Evolutionary conservation across 148 eudicot species (phyloP), one percentile per base, ranked within the genome.

Genomic region (Diospyros kaki): DNA sequence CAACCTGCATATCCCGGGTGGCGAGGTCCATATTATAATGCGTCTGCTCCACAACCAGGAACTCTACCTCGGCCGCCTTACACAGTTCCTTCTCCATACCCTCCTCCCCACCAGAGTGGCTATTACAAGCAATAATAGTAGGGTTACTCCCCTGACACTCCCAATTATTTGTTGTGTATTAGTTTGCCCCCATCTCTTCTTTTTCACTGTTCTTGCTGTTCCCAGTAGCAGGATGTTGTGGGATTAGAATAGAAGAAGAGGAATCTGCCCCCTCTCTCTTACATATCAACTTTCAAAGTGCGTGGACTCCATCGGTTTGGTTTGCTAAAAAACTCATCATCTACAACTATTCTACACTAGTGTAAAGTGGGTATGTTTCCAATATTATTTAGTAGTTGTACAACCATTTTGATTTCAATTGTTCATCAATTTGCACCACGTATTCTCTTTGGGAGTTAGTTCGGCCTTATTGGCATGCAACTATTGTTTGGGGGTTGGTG

Each of bases 1-100:
- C 98, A 95, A 69, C 96, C 97, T 40, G 96, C 93, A 40, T 93
- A 95, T 76, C 97, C 94, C 1, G 97, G 97, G 42, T 95, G 99
- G 99, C 90, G 86, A 40, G 97, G 94, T 46, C 88, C 91, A 50
- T 95, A 91, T 81, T 91, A 91, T 71, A 91, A 91, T 67, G 80
- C 86, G 18, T 87, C 83, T 5, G 75, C 86, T 50, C 97, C 89
- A 82, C 97, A 93, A 80, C 87, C 91, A 2, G 87, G 90, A 58
- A 75, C 87, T 40, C 76, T 82, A 79, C 97, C 98, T 38, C 87
- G 89, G 50, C 98, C 98, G 48, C 99, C 99, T 48, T 95, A 95
- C 81, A 85, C 87, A 2, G 73, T 75, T 58, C 93, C 91, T 6
- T 73, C 87, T 64, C 87, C 89, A 38, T 90, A 92, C 53, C 92